These are phyloP conservation scores for Umbelopsis ramanniana DNA, from an alignment of 192 early-diverging fungal species.

Conservation along the genomic window DNA sequence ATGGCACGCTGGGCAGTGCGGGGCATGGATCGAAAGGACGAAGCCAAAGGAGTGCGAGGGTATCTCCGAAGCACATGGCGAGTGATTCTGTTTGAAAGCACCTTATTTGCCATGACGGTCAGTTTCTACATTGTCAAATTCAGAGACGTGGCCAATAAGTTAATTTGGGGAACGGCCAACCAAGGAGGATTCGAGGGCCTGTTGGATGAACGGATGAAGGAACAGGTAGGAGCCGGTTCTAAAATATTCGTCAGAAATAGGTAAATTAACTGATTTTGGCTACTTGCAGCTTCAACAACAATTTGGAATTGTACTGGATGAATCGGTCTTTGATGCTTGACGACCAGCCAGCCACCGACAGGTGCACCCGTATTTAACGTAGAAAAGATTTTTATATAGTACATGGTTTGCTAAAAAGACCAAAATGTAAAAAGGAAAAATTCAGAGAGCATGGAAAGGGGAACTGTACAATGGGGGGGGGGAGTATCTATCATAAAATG, in stretches of 20 bases:
- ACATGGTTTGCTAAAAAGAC: not conserved
- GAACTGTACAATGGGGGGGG: too few relatives aligned
- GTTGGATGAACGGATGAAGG: conserved; percentile 73
- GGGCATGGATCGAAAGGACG: conserved; percentile 44
- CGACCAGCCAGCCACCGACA: not conserved
- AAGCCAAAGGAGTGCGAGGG: conserved; percentile 1
- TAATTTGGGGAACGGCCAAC: conserved; percentile 38
- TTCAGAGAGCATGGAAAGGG: not conserved
- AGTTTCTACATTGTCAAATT: conserved; percentile 59
- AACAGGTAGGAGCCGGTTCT: too few relatives aligned
- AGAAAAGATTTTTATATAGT: not conserved
- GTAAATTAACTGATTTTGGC: conserved; percentile 1
- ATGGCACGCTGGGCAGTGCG: conserved; percentile 82
- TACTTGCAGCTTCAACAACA: conserved; percentile 61
- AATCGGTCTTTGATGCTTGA: conserved; percentile 75
- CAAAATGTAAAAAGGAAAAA: not conserved
- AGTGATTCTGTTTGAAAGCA: conserved; percentile 55
- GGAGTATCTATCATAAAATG: not conserved
- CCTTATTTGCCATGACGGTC: conserved; percentile 60
- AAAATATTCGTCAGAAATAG: too few relatives aligned
- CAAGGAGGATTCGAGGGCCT: conserved; percentile 70
- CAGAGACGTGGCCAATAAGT: conserved; percentile 44
- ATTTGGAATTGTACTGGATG: conserved; percentile 82
- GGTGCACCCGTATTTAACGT: not conserved
- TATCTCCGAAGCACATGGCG: conserved; percentile 16